Conservation (phyloP, 768 basidiomycete genomes). For the Suillus luteus region DNA sequence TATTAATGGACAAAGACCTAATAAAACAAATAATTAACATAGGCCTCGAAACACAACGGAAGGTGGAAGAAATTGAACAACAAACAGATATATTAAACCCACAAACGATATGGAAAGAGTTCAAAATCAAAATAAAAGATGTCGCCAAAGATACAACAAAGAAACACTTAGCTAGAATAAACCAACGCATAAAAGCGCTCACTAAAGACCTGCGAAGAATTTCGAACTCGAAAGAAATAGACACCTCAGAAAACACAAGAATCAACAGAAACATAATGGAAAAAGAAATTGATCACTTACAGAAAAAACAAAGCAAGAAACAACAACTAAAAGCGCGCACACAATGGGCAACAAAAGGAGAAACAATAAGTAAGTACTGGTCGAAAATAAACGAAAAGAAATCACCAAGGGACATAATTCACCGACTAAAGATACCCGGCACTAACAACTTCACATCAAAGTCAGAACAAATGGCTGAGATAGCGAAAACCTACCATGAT, state of each 20-base stretch:
- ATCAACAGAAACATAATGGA: background rate
- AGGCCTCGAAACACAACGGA: fast-evolving
- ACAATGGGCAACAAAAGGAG: background rate
- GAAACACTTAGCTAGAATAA: background rate
- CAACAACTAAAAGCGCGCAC: background rate
- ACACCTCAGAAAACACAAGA: background rate
- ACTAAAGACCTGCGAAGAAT: background rate
- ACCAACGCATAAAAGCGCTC: fast-evolving
- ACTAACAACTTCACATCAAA: fast-evolving
- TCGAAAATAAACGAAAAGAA: background rate
- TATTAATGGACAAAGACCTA: background rate
- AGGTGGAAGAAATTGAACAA: no score
- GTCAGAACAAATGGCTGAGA: no score
- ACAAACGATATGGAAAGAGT: background rate
- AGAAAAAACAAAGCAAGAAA: background rate
- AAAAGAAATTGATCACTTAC: background rate
- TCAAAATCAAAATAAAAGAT: background rate
- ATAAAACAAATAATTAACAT: background rate
- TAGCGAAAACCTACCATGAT: background rate
- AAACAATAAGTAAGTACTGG: background rate
- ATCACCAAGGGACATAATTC: background rate
- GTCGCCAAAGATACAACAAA: background rate
- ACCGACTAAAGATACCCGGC: background rate
- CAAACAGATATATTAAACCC: no score
- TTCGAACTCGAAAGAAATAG: background rate